A percentile compares a stretch with the other conserved stretches of the same genome.
phyloP scores from a whole-genome alignment of 2,329 filamentous ascomycete genomes.

The Nakataea oryzae region DNA sequence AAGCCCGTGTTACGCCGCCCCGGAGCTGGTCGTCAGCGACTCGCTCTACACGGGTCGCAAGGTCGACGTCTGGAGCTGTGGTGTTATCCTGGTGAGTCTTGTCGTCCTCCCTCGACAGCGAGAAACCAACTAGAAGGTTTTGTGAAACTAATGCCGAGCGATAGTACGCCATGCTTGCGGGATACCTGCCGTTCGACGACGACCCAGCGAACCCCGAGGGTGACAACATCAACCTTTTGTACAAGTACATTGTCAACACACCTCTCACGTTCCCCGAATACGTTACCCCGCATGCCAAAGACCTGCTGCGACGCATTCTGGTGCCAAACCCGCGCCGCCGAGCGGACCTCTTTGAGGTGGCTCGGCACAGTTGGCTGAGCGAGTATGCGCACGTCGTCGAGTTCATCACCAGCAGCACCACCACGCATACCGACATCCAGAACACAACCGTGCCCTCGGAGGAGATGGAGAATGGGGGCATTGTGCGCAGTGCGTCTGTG shows the following conservation, averaged over 20 bases:
- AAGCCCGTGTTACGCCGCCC: constrained; percentile 94
- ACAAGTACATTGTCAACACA: constrained; percentile 98
- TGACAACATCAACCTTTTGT: constrained; percentile 96
- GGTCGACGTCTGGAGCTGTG: constrained; percentile 98
- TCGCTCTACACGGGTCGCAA: constrained; percentile 95
- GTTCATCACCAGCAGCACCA: constrained; percentile 93
- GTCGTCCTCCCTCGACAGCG: neutral
- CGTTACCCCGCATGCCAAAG: constrained; percentile 90
- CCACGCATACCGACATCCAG: constrained; percentile 74
- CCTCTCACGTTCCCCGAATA: constrained; percentile 98
- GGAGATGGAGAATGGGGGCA: constrained; percentile 40
- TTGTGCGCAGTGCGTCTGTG: constrained; percentile 85
- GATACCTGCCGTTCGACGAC: constrained; percentile 95
- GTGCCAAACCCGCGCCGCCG: constrained; percentile 92
- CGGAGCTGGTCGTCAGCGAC: constrained; percentile 93
- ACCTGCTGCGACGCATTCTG: constrained; percentile 83
- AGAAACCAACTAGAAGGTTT: neutral
- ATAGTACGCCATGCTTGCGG: constrained; percentile 98
- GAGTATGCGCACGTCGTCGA: constrained; percentile 95
- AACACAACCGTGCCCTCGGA: constrained; percentile 59
- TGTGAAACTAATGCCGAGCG: constrained; percentile 5
- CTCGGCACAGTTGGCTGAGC: constrained; percentile 93
- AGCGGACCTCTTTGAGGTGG: constrained; percentile 93
- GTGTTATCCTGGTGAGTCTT: constrained; percentile 81
- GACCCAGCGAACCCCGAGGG: constrained; percentile 97